Base-by-base conservation (phyloP, 2,329 filamentous ascomycete genomes). In the Pleomassaria siparia region DNA sequence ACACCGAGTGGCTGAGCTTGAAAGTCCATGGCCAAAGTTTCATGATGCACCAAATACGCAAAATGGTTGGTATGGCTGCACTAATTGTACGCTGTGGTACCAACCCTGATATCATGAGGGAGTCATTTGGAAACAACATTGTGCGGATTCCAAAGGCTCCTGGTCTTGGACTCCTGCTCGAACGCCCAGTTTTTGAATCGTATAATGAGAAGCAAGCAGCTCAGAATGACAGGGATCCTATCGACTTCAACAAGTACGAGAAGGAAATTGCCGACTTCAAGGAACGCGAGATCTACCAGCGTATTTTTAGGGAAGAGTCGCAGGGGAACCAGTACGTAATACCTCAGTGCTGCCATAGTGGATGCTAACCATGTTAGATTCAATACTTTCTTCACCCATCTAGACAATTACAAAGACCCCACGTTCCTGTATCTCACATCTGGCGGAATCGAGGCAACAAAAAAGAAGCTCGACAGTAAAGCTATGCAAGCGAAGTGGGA, bases 31-130 rank as follows among this genome's bases (percentile, higher is more conserved):
- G 94, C 0, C 94, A 99, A 73, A 92, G 87, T 65, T 99, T 99
- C 80, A 99, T 99, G 94, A 99, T 99, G 94, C 94, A 99, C 72
- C 94, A 99, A 75, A 99, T 99, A 72, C 87, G 94, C 64, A 99
- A 97, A 74, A 97, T 99, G 94, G 89, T 99, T 13, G 90, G 89
- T 47, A 91, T 99, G 87, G 89, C 85, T 8, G 84, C 89, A 26
- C 78, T 99, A 50, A 78, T 92, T 5, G 87, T 95, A 6, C 86
- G 94, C 29, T 95, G 88, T 69, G 94, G 90, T 42, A 86, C 86
- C n/a, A 79, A 88, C 3, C 77, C 85, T 3, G 75, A 81, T 10
- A 82, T 88, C 22, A 88, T 99, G 58, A 69, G 74, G 1, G 81
- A 95, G 51, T 89, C 85, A 50, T 95, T 95, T 69, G 82, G 81